These are phyloP conservation scores for Sporothrix pallida DNA, from an alignment of 2,329 filamentous ascomycete genomes.

Conservation along the genomic window DNA sequence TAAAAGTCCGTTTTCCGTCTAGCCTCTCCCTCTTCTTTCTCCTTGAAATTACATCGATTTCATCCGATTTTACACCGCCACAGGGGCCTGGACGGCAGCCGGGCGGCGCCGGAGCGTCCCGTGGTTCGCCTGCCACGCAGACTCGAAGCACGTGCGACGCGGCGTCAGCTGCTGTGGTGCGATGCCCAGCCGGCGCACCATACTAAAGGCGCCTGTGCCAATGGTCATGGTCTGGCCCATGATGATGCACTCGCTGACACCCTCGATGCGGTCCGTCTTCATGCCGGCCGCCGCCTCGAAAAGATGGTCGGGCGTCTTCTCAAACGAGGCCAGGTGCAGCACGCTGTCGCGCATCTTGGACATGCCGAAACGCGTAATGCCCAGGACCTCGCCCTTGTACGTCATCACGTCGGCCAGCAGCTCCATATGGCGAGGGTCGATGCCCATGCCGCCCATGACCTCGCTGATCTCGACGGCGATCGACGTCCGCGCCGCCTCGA, in stretches of 20 bases:
- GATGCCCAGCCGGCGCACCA: slow-evolving; percentile 78
- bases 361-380: slow-evolving; percentile 94
- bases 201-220: slow-evolving; percentile 90
- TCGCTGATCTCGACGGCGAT: slow-evolving; percentile 86
- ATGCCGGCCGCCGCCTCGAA: slow-evolving; percentile 93
- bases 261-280: slow-evolving; percentile 90
- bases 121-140: slow-evolving; percentile 56
- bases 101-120: slow-evolving; percentile 11
- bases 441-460: slow-evolving; percentile 94
- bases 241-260: slow-evolving; percentile 96
- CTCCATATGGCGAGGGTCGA: slow-evolving; percentile 97
- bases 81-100: background rate
- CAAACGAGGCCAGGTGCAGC: slow-evolving; percentile 91
- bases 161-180: slow-evolving; percentile 61
- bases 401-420: slow-evolving; percentile 98
- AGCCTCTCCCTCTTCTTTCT: background rate
- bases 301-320: slow-evolving; percentile 96
- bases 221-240: slow-evolving; percentile 94
- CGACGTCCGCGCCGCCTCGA: slow-evolving; percentile 88
- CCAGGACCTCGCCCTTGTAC: slow-evolving; percentile 94
- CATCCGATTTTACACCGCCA: background rate
- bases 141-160: slow-evolving; percentile 73
- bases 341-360: slow-evolving; percentile 97
- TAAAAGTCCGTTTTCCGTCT: background rate
- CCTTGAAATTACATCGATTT: background rate